Base-by-base conservation (phyloP, 116 monocot species). In the Papilionanthe hybrid region DNA sequence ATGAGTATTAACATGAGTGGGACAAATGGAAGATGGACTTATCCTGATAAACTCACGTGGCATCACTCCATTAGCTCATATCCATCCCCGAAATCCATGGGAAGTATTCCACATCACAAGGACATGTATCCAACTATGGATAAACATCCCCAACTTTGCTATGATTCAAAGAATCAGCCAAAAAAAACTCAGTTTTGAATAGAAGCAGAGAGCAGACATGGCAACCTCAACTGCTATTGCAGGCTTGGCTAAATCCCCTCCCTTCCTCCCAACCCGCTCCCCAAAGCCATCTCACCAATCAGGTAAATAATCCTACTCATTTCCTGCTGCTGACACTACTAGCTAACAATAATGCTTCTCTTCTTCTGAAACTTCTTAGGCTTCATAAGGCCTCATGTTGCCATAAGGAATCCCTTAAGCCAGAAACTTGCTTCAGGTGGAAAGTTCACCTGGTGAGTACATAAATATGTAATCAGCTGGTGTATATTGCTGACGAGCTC, bases 381-480 rank as follows among this genome's bases (percentile, higher is more conserved):
- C 32, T 94, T 92, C 83, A 67, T 90, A 53, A 89, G 78, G 82
- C 80, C 92, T 75, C 86, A 81, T 53, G 86, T 82, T 44, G 77
- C 83, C 41, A 28, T 81, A 9, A 90, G 88, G 55, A 94, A 92
- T 86, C 90, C 92, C 18, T 85, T 92, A 17, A 84, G 49, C 67
- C 79, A 47, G 79, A 89, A 86, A 68, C 65, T 86, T 7, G 78
- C 86, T 9, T 77, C 88, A 30, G 90, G 92, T 49, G 92, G 92
- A 69, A 92, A 75, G 58, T 87, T 90, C 85, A 94, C 94, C 41
- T 94, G 94, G 93, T 91, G 78, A 84, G 78, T 42, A 22, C 6
- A n/a, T 65, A 1, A 0, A 20, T 42, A 4, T 37, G 4, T 3
- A 55, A 22, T 18, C 5, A 47, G 3, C 1, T 49, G 10, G 71